Base-by-base conservation (phyloP, 2,329 filamentous ascomycete genomes). In the Cryphonectria parasitica region DNA sequence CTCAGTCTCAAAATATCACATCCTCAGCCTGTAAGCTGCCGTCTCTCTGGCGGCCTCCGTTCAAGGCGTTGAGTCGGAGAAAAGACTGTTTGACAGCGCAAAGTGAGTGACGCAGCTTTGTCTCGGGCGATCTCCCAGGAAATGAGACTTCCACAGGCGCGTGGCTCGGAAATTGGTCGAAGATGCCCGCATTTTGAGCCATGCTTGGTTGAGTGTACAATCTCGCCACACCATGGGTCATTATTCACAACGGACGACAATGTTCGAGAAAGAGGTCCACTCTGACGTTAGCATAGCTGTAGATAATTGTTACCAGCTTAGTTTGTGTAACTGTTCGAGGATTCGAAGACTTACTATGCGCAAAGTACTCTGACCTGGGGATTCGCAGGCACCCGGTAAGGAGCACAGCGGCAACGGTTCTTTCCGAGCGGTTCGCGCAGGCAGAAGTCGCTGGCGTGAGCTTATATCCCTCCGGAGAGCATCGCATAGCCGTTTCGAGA, bases 1-100 rank as follows among this genome's bases (percentile, higher is more conserved):
- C 19, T 54, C 31, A n/a, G 11, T 34, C 45, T 36, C 28, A 39
- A 65, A 65, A 56, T 65, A 54, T 64, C 31, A 17, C 56, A 28
- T 19, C 28, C 45, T 56, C 17, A 28, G 39, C 22, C 28, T 52
- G 25, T 34, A 43, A 34, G 45, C 22, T 41, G 45, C 31, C 45
- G 13, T 65, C 31, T 31, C 28, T 65, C 31, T 25, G 17, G 28
- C 41, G 62, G 41, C 62, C n/a, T 25, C 43, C 62, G 25, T 45
- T 45, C 15, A 31, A 13, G 11, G n/a, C 17, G 17, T 25, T 13
- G 36, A 49, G 15, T n/a, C 62, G 25, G 62, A 25, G 6, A 49
- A 49, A 31, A 8, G 25, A 3, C 41, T 41, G 62, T 43, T 41
- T 64, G 15, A 1, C 39, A 31, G 31, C 43, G 39, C 31, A 28